Percentiles rank a stretch among this genome's conserved stretches.
Conservation (phyloP, 2,329 filamentous ascomycete species). For the Nigrospora sphaerica region DNA sequence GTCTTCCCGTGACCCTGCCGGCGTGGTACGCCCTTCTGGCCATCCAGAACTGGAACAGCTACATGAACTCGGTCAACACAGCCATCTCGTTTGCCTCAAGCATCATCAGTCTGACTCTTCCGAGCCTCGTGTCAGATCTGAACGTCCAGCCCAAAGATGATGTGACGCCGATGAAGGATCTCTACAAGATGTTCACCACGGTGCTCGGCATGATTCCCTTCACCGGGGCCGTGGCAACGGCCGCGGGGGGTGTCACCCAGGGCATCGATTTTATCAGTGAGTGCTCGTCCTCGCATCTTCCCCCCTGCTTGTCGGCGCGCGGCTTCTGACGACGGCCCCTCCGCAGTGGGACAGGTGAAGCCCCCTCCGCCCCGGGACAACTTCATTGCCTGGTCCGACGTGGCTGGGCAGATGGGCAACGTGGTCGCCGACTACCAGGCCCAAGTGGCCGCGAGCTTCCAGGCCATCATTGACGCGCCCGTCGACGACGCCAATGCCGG, state of each 20-base stretch:
- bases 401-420: neutral
- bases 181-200: neutral
- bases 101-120: neutral
- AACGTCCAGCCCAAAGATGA: neutral
- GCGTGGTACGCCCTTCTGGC: constrained; percentile 1
- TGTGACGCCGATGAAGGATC: constrained; percentile 1
- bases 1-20: neutral
- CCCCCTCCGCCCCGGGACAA: neutral
- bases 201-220: neutral
- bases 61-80: constrained; percentile 2
- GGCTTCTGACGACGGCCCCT: neutral
- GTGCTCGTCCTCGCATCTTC: neutral
- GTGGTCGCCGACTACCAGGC: neutral
- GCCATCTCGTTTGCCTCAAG: constrained; percentile 1
- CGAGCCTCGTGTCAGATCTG: neutral
- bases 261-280: neutral
- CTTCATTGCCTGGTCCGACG: neutral
- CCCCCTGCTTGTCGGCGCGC: neutral
- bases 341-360: neutral
- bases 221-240: neutral
- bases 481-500: neutral
- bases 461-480: neutral
- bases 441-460: neutral
- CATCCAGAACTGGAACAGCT: constrained; percentile 3
- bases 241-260: neutral